Percentiles rank a stretch among this genome's conserved stretches.
Evolutionary conservation across 1,284 basidiomycete genomes (phyloP).

Genomic region (Apiotrichum gracile): DNA sequence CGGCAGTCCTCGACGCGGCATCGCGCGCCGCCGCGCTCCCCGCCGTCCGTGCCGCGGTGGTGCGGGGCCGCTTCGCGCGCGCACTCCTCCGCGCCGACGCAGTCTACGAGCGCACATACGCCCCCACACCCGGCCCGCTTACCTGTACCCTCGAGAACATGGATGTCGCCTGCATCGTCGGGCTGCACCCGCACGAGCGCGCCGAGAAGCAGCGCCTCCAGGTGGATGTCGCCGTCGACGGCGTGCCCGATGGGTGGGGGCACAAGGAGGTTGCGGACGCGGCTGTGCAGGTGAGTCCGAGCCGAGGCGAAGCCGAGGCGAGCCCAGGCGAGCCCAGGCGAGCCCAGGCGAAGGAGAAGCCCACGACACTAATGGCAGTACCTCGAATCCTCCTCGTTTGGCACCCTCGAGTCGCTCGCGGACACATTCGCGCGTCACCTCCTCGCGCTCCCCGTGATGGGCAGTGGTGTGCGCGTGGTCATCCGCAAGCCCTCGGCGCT

Average conservation of each 20-base stretch:
- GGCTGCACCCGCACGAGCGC: constrained; percentile 67
- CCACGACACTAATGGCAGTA: constrained; percentile 30
- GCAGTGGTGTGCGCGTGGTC: constrained; percentile 50
- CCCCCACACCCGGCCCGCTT: constrained; percentile 1
- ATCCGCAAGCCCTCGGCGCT: constrained; percentile 72
- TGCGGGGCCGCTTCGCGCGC: constrained; percentile 27
- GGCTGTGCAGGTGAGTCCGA: constrained; percentile 50
- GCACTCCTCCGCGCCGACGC: constrained; percentile 31
- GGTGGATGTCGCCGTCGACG: constrained; percentile 53
- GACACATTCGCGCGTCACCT: constrained; percentile 55
- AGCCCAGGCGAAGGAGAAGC: too few relatives aligned
- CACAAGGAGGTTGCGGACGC: constrained; percentile 49
- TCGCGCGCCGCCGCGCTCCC: constrained; percentile 17
- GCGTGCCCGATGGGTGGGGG: constrained; percentile 35
- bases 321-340: too few relatives aligned
- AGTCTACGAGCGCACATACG: constrained; percentile 15
- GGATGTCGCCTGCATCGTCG: constrained; percentile 57
- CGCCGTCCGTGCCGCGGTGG: constrained; percentile 21
- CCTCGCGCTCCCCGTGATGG: constrained; percentile 26
- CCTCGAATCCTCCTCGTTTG: constrained; percentile 53
- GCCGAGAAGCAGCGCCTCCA: constrained; percentile 63
- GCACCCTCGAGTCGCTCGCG: constrained; percentile 69
- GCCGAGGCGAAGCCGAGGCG: too few relatives aligned
- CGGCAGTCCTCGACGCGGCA: constrained; percentile 23
- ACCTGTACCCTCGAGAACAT: constrained; percentile 51